Evolutionary conservation across 1,284 basidiomycete genomes (phyloP), one percentile per base, ranked within the genome.

Genomic region (Thelephora terrestris): DNA sequence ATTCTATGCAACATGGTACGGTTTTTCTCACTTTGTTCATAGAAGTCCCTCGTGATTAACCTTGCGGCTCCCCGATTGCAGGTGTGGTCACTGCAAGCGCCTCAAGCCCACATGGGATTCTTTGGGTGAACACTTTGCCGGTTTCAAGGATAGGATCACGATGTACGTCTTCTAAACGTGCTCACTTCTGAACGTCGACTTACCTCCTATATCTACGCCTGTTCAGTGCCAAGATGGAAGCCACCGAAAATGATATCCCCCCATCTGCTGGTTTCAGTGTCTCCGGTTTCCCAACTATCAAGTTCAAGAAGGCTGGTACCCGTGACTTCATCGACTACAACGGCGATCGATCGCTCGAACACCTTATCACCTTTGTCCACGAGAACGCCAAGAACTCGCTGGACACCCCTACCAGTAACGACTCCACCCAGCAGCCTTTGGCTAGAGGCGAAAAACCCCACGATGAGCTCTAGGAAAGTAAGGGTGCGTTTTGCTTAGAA

Each of bases 31-130:
- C 18, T 39, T 43, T 40, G 16, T 10, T 46, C n/a, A 9, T 27
- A 7, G 32, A 37, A 29, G 25, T 39, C n/a, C 17, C 6, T 16
- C 39, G 5, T 9, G n/a, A 25, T 18, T 46, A 51, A 35, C 40
- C 62, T 12, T 10, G 17, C 21, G 39, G 25, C 10, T 42, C n/a
- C 12, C 39, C 52, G 43, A 61, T 17, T 55, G 54, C 54, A 89
- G 86, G 87, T 95, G 91, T 57, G 88, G 87, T 45, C 88, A 91
- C 75, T 95, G 92, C 85, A 96, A 96, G 73, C 87, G 91, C 61
- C 81, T 99, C 56, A 91, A 90, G 64, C 96, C 96, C 24, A 90
- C 74, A 48, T 99, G 92, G 90, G 93, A 97, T 57, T 78, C 75
- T 34, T 81, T 99, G 38, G 96, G 81, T 53, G 88, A 95, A 63